Conservation (phyloP, 1,139 yeast species). For the Geotrichum reessii region DNA sequence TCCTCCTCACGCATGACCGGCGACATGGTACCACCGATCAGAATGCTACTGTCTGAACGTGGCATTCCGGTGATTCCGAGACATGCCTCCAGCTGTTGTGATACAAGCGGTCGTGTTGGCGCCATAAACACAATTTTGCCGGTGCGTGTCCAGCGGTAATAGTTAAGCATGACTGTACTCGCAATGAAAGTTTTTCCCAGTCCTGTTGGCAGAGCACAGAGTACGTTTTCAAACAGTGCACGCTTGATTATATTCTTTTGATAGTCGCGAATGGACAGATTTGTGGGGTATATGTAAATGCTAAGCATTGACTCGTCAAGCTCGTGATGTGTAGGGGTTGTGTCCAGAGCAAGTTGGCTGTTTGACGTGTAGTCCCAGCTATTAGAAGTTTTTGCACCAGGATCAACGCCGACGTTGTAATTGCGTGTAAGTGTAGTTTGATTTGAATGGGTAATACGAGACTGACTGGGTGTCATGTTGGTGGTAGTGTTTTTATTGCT, state of each 20-base stretch:
- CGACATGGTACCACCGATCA: slow-evolving; percentile 49
- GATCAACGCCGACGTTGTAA: neutral
- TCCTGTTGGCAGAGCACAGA: slow-evolving; percentile 96
- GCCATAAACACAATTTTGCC: slow-evolving; percentile 90
- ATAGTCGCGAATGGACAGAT: slow-evolving; percentile 77
- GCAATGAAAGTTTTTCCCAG: slow-evolving; percentile 96
- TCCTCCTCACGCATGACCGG: slow-evolving; percentile 49
- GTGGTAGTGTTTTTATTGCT: neutral
- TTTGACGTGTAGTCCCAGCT: slow-evolving; percentile 10
- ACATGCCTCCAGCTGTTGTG: slow-evolving; percentile 94
- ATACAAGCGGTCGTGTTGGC: slow-evolving; percentile 95
- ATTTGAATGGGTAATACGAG: neutral
- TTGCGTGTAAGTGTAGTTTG: slow-evolving; percentile 9
- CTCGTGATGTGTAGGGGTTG: slow-evolving; percentile 36
- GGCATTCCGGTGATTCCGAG: slow-evolving; percentile 83
- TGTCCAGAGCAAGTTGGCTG: neutral
- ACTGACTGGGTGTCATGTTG: neutral
- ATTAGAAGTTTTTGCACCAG: neutral
- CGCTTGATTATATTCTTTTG: slow-evolving; percentile 73
- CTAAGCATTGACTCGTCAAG: slow-evolving; percentile 41
- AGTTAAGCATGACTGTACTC: slow-evolving; percentile 87
- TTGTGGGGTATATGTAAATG: slow-evolving; percentile 76
- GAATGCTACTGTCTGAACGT: slow-evolving; percentile 65
- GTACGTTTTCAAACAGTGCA: slow-evolving; percentile 65
- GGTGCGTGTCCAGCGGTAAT: slow-evolving; percentile 69